Conservation (phyloP, 2,329 filamentous ascomycete genomes). For the Paraphaeosphaeria sporulosa region DNA sequence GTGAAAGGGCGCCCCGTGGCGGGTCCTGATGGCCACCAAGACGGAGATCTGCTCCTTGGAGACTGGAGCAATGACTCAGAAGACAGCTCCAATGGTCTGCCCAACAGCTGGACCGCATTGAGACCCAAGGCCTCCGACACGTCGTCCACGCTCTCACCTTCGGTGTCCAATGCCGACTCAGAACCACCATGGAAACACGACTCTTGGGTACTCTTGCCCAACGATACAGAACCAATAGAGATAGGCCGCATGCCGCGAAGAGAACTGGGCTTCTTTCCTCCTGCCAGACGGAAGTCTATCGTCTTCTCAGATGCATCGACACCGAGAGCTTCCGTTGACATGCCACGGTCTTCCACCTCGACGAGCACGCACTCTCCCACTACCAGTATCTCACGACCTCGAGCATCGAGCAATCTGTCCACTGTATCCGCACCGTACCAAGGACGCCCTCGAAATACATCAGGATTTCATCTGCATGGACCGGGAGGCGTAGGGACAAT, state of each 20-base stretch:
- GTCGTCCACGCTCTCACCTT: conserved; percentile 43
- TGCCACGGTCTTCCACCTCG: conserved; percentile 57
- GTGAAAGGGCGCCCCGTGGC: conserved; percentile 73
- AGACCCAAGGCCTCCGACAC: conserved; percentile 44
- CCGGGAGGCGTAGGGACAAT: conserved; percentile 91
- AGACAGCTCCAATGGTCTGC: conserved; percentile 31
- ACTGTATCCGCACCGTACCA: conserved; percentile 46
- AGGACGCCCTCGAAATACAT: conserved; percentile 46
- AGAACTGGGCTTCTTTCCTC: conserved; percentile 89
- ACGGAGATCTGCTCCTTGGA: conserved; percentile 49
- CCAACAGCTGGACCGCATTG: conserved; percentile 49
- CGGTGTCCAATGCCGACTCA: conserved; percentile 56
- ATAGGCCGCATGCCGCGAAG: conserved; percentile 84
- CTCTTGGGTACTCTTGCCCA: conserved; percentile 84
- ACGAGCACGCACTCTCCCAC: conserved; percentile 45
- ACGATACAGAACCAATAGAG: conserved; percentile 74
- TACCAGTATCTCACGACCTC: conserved; percentile 45
- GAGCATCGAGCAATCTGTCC: conserved; percentile 48
- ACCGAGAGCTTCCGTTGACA: conserved; percentile 70
- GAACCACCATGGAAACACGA: conserved; percentile 84
- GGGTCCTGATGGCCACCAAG: conserved; percentile 43
- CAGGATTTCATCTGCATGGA: conserved; percentile 70
- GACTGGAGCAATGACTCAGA: conserved; percentile 34
- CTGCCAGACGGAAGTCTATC: conserved; percentile 84
- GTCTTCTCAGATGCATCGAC: conserved; percentile 70